Evolutionary conservation across 192 early-diverging fungal species (phyloP).

Genomic region (Rhizophagus prolifer): DNA sequence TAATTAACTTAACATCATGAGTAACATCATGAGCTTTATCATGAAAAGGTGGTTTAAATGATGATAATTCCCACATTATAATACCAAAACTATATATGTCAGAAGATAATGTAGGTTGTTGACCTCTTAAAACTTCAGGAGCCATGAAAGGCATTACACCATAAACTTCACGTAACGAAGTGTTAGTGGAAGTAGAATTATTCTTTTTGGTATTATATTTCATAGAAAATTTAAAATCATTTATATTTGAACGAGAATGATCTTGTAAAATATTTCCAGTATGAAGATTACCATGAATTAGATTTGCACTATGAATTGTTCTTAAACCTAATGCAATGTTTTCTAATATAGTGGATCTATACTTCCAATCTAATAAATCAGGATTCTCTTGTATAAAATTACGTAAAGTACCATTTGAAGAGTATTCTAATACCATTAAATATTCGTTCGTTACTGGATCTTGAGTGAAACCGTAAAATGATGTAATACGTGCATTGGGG

Average conservation of each 20-base stretch:
- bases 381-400: slow-evolving; percentile 37
- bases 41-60: slow-evolving; percentile 36
- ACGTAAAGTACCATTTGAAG: slow-evolving; percentile 35
- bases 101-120: slow-evolving; percentile 33
- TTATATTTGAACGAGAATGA: slow-evolving; percentile 2
- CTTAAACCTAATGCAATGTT: slow-evolving; percentile 38
- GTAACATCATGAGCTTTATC: not conserved
- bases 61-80: slow-evolving; percentile 43
- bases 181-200: not conserved
- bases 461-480: slow-evolving; percentile 3
- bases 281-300: slow-evolving; percentile 40
- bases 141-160: slow-evolving; percentile 45
- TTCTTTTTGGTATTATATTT: not conserved
- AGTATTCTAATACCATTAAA: slow-evolving; percentile 40
- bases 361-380: slow-evolving; percentile 25
- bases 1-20: not conserved
- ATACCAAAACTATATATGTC: slow-evolving; percentile 45
- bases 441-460: slow-evolving; percentile 28
- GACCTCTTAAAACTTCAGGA: slow-evolving; percentile 37
- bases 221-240: slow-evolving; percentile 35
- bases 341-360: slow-evolving; percentile 32
- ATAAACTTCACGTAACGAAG: not conserved
- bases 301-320: slow-evolving; percentile 39
- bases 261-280: slow-evolving; percentile 16
- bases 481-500: not conserved